Evolutionary conservation across 495 filamentous ascomycete genomes (phyloP), one percentile per base, ranked within the genome.

Genomic region (Neurospora africana): DNA sequence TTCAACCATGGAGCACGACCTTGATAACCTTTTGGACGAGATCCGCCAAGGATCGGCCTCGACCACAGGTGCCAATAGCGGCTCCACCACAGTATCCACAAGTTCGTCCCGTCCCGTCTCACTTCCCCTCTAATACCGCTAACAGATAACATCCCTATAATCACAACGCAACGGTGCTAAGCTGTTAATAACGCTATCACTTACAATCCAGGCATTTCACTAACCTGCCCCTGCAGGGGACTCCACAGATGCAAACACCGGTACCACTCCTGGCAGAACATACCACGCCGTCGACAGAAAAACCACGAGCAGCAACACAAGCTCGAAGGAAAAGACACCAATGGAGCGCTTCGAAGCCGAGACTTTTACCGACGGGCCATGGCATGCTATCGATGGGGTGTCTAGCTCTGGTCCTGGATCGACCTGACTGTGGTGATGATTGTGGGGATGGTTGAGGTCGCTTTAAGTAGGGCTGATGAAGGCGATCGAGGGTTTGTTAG

Each of bases 141-240:
- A 47, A 47, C 43, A 47, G 1, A 1, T 9, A 4, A 21, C 1
- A 2, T n/a, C n/a, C 3, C 43, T 11, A 23, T 23, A 47, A 13
- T 1, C 0, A 0, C 3, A 43, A 0, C 6, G 0, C 0, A n/a
- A n/a, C 19, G 4, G 41, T 0, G 0, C 19, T n/a, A 0, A 9
- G 2, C 8, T n/a, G 19, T n/a, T 43, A 43, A 4, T 0, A 13
- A 0, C 41, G 7, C 17, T 43, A 43, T 43, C 41, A 43, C 41
- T 43, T 43, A 43, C 41, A 43, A n/a, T 43, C 1, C 0, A 1
- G 6, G 0, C 41, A n/a, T 43, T 43, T n/a, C 41, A 43, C 41
- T n/a, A n/a, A 43, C 41, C 17, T 1, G 2, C 40, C n/a, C n/a
- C n/a, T n/a, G n/a, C n/a, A 43, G 10, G 36, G 8, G 2, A 43